Percentiles rank a stretch among this genome's conserved stretches.
Evolutionary conservation across 2,329 filamentous ascomycete species (phyloP).

Genomic region (Lachnellula suecica): DNA sequence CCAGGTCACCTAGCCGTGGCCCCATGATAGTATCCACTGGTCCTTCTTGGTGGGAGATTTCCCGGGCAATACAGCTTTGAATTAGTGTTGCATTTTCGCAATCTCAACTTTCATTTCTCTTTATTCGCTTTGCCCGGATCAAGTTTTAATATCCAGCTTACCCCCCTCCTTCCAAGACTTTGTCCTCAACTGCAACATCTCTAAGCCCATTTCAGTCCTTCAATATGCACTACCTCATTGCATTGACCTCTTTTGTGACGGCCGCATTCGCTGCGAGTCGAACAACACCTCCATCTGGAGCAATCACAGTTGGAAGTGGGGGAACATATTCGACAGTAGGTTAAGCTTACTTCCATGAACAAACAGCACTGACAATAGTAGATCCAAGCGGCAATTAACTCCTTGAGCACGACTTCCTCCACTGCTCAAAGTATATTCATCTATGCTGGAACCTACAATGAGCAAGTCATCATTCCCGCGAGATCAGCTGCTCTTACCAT

Average conservation of each 20-base stretch:
- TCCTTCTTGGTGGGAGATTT: neutral
- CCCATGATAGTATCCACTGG: too few relatives aligned
- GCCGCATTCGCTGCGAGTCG: slow-evolving; percentile 31
- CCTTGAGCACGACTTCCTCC: slow-evolving; percentile 45
- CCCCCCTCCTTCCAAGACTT: neutral
- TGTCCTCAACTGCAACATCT: neutral
- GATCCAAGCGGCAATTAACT: slow-evolving; percentile 50
- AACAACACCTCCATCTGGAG: slow-evolving; percentile 45
- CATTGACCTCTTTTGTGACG: slow-evolving; percentile 23
- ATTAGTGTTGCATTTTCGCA: too few relatives aligned
- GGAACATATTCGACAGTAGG: slow-evolving; percentile 44
- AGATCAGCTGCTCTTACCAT: slow-evolving; percentile 49
- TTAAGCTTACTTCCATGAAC: neutral
- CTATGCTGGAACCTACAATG: slow-evolving; percentile 53
- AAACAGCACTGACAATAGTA: slow-evolving; percentile 15
- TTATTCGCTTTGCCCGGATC: neutral
- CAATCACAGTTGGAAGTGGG: slow-evolving; percentile 43
- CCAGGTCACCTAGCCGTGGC: neutral
- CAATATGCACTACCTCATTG: slow-evolving; percentile 28
- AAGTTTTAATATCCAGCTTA: neutral
- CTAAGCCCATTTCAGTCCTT: slow-evolving; percentile 3
- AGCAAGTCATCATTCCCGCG: slow-evolving; percentile 53
- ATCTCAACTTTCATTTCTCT: too few relatives aligned
- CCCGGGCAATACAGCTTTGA: neutral
- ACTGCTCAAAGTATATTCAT: slow-evolving; percentile 54